These are phyloP conservation scores for Aquanectria penicillioides DNA, from an alignment of 2,329 filamentous ascomycete species.

Conservation along the genomic window DNA sequence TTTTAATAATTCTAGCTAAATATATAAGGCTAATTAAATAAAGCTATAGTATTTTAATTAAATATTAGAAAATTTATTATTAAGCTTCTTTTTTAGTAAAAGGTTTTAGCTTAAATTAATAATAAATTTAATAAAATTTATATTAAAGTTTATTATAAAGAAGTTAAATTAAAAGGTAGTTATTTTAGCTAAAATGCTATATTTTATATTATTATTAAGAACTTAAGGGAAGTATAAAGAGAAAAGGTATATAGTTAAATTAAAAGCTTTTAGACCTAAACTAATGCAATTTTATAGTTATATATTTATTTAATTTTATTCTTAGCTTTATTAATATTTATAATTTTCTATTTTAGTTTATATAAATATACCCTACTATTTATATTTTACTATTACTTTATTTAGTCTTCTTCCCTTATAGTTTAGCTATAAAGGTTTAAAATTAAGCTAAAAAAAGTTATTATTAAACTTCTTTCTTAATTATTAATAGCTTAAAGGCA, in stretches of 20 bases:
- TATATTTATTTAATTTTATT: not conserved
- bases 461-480: not conserved
- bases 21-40: not conserved
- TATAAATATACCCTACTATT: not conserved
- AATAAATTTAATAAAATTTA: not conserved
- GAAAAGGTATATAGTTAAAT: too few species aligned
- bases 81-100: not conserved
- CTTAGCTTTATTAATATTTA: not conserved
- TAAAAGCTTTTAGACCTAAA: not conserved
- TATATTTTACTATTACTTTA: conserved; percentile 1
- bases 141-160: too few species aligned
- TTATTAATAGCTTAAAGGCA: not conserved
- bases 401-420: not conserved
- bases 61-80: not conserved
- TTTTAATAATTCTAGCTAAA: not conserved
- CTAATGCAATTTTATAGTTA: not conserved
- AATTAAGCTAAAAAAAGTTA: conserved; percentile 10
- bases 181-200: not conserved
- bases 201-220: not conserved
- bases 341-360: not conserved
- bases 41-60: not conserved
- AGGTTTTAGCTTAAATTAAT: not conserved
- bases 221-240: too few species aligned
- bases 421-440: not conserved
- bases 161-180: not conserved